Conservation (phyloP, 768 basidiomycete species). For the Phlebiopsis flavidoalba region DNA sequence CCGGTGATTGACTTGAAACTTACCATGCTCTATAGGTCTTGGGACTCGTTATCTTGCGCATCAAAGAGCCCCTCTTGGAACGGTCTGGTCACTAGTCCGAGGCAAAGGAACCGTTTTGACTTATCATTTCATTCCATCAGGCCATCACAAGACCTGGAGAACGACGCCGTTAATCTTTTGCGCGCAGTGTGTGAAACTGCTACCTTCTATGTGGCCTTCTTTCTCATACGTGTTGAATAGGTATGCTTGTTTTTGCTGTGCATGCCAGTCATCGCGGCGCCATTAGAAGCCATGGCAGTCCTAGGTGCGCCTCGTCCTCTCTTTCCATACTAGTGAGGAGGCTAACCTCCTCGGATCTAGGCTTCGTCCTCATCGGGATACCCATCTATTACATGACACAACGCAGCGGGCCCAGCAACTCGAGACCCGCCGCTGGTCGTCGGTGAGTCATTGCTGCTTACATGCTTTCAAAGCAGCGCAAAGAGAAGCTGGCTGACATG, state of each 20-base stretch:
- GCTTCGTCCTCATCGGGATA: slow-evolving; percentile 72
- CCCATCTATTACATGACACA: slow-evolving; percentile 82
- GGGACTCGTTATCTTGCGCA: slow-evolving; percentile 79
- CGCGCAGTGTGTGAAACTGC: slow-evolving; percentile 50
- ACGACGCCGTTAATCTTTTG: slow-evolving; percentile 88
- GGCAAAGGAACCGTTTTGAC: background rate
- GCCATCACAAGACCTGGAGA: slow-evolving; percentile 91
- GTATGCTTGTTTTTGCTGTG: slow-evolving; percentile 86
- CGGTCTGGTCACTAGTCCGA: slow-evolving; percentile 39
- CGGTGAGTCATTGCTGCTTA: slow-evolving; percentile 11
- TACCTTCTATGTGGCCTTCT: background rate
- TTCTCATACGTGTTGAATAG: slow-evolving; percentile 29
- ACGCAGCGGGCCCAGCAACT: slow-evolving; percentile 34
- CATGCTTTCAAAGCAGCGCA: background rate
- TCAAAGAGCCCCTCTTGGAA: slow-evolving; percentile 88
- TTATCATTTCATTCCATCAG: slow-evolving; percentile 31
- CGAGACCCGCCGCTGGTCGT: slow-evolving; percentile 29
- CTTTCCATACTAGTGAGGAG: background rate
- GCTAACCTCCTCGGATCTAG: slow-evolving; percentile 30
- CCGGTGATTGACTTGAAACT: background rate
- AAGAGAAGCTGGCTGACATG: background rate
- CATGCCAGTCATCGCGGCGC: slow-evolving; percentile 94
- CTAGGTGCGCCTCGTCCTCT: slow-evolving; percentile 57
- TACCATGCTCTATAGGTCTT: slow-evolving; percentile 45
- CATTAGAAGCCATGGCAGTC: slow-evolving; percentile 81